Evolutionary conservation across 2,329 filamentous ascomycete genomes (phyloP).

Genomic region (Penicillium sp.): DNA sequence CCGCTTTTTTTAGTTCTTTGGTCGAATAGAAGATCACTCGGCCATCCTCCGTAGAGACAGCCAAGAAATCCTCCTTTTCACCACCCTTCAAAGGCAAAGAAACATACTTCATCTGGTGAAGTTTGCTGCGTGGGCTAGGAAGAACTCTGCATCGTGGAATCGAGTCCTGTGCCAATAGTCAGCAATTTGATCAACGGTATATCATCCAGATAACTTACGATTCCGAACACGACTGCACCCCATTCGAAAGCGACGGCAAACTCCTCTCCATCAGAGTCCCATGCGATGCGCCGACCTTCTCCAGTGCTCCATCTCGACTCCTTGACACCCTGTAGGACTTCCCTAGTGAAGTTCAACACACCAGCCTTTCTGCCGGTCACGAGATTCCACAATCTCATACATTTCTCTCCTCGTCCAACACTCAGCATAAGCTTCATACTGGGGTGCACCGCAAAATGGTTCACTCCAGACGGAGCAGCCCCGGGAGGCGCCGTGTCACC

Average conservation of each 20-base stretch:
- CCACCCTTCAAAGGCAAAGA: conserved; percentile 46
- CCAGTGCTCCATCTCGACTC: conserved; percentile 75
- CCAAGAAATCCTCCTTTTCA: conserved; percentile 57
- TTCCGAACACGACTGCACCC: conserved; percentile 79
- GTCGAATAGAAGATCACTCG: conserved; percentile 81
- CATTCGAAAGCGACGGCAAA: conserved; percentile 89
- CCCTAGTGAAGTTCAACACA: conserved; percentile 78
- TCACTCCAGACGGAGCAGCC: conserved; percentile 81
- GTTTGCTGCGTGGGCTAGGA: conserved; percentile 68
- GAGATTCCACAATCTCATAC: conserved; percentile 93
- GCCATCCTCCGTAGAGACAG: conserved; percentile 87
- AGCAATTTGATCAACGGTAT: conserved; percentile 10
- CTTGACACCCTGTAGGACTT: conserved; percentile 70
- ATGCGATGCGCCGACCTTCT: conserved; percentile 78
- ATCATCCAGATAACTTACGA: conserved; percentile 48
- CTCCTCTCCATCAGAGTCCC: conserved; percentile 75
- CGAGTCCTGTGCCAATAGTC: conserved; percentile 58
- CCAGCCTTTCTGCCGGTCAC: conserved; percentile 95
- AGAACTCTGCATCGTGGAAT: conserved; percentile 73
- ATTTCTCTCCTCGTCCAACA: conserved; percentile 83
- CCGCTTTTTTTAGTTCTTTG: conserved; percentile 41
- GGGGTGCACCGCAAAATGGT: conserved; percentile 92
- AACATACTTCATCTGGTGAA: conserved; percentile 79
- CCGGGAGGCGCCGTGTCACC: conserved; percentile 86
- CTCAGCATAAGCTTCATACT: conserved; percentile 96